Conservation (phyloP, 371 early-diverging fungal genomes). For the Haplosporangium sp. region DNA sequence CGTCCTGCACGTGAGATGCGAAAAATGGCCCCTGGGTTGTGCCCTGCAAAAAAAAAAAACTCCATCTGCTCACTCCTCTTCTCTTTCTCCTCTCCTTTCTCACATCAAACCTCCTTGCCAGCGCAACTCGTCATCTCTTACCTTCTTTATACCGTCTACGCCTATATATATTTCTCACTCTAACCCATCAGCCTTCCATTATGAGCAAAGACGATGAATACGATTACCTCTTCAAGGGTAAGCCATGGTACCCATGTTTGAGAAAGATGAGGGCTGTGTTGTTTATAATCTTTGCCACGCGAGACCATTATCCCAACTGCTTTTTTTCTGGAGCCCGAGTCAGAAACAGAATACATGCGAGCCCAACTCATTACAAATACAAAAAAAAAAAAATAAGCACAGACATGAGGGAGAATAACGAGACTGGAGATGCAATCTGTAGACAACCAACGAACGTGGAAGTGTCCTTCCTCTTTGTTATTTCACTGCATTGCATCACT, state of each 20-base stretch:
- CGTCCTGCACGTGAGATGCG: no score
- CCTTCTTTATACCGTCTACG: background rate
- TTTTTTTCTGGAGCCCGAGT: background rate
- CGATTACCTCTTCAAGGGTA: constrained; percentile 95
- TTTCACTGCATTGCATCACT: no score
- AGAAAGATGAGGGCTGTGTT: constrained; percentile 26
- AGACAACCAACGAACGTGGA: no score
- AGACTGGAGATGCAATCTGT: no score
- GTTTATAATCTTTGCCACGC: constrained; percentile 14
- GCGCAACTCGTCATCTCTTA: background rate
- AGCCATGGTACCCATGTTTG: background rate
- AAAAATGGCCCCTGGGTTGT: background rate
- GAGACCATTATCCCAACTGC: constrained; percentile 2
- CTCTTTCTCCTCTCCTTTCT: background rate
- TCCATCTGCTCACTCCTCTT: background rate
- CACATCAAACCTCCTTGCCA: background rate
- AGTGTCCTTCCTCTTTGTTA: no score
- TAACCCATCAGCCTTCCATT: constrained; percentile 14
- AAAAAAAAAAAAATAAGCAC: background rate
- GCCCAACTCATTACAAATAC: background rate
- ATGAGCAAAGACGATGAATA: constrained; percentile 96
- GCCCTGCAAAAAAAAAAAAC: no score
- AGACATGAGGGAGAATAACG: background rate
- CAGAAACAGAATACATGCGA: background rate
- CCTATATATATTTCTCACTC: constrained; percentile 5